These are phyloP conservation scores for Plasmodium vinckei DNA, from an alignment of 169 alveolate species.

Conservation along the genomic window DNA sequence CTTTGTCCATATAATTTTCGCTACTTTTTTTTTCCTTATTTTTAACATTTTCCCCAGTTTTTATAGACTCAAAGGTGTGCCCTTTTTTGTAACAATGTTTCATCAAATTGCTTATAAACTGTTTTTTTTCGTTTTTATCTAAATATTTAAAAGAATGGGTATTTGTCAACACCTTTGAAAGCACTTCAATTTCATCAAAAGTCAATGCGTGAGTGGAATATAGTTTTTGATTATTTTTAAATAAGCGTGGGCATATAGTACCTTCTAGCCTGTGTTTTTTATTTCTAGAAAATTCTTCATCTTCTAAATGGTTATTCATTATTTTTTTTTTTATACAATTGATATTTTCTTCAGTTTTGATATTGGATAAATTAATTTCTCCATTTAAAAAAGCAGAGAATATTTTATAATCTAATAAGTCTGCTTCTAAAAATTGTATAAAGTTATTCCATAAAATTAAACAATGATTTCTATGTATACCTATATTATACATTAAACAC, in stretches of 20 bases:
- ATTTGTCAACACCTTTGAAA: conserved; percentile 12
- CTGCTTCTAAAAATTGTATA: conserved; percentile 46
- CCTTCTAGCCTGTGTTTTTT: conserved; percentile 30
- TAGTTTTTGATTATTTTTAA: conserved; percentile 10
- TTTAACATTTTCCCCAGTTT: background rate
- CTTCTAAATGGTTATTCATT: conserved; percentile 19
- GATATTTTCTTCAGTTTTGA: conserved; percentile 21
- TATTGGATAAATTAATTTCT: conserved; percentile 12
- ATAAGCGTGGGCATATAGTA: conserved; percentile 33
- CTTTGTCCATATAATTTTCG: conserved; percentile 1
- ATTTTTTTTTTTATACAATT: conserved; percentile 9
- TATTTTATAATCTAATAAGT: conserved; percentile 54
- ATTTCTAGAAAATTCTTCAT: background rate
- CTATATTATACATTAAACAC: conserved; percentile 75
- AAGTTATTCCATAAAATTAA: conserved; percentile 46
- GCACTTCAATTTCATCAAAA: conserved; percentile 64
- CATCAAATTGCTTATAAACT: conserved; percentile 28
- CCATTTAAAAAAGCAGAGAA: conserved; percentile 56
- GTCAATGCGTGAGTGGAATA: conserved; percentile 26
- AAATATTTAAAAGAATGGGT: conserved; percentile 38
- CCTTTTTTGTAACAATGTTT: conserved; percentile 43
- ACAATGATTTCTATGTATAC: conserved; percentile 49
- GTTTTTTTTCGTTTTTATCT: conserved; percentile 62
- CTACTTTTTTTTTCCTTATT: background rate
- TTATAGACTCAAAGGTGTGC: conserved; percentile 19